Conservation (phyloP, 225 moss, liverwort and hornwort species). For the Pseudoscleropodium purum region DNA sequence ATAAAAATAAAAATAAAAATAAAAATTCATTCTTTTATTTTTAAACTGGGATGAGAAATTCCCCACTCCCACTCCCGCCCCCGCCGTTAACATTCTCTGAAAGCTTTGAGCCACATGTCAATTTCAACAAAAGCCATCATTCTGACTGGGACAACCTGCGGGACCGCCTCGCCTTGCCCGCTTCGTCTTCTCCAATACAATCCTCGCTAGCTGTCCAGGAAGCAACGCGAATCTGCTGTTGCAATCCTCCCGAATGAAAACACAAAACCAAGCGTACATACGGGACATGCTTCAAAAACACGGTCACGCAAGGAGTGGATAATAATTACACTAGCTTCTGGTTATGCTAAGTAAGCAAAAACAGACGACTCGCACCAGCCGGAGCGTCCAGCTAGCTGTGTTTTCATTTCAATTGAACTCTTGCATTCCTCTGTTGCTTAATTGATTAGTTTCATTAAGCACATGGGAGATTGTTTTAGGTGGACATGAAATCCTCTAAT, state of each 20-base stretch:
- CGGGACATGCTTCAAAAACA: background rate
- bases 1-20: too few relatives aligned
- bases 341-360: background rate
- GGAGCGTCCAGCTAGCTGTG: background rate
- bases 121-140: background rate
- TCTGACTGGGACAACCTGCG: too few relatives aligned
- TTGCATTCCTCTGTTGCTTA: background rate
- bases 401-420: background rate
- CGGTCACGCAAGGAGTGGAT: background rate
- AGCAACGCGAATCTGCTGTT: background rate
- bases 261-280: background rate
- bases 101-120: background rate
- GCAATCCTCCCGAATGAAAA: background rate
- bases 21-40: too few relatives aligned
- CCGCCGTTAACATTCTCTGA: background rate
- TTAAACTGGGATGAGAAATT: too few relatives aligned
- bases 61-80: background rate
- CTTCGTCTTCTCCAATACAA: background rate
- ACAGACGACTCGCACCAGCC: background rate
- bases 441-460: too few relatives aligned
- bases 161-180: background rate
- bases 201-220: background rate
- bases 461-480: too few relatives aligned
- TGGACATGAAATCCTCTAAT: too few relatives aligned
- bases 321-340: background rate